These are phyloP conservation scores for Russula sp. DNA, from an alignment of 768 basidiomycete species.

Conservation along the genomic window DNA sequence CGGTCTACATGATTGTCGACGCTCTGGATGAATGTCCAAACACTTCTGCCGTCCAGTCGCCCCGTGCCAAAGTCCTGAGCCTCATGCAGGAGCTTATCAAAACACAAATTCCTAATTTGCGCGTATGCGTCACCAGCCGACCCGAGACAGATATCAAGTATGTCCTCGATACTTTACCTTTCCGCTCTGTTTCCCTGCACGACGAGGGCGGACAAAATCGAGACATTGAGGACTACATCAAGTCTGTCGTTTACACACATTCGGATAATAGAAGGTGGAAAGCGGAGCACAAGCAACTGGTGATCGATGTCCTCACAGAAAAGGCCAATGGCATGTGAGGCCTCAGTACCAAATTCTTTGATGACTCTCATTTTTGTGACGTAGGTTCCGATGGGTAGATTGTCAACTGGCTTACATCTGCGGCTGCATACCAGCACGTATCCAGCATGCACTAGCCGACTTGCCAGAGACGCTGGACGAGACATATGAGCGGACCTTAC, in stretches of 20 bases:
- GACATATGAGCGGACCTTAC: background rate
- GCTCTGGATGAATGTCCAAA: background rate
- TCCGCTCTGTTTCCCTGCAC: background rate
- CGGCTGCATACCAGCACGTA: background rate
- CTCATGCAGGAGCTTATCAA: background rate
- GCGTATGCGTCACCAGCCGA: background rate
- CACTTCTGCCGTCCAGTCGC: background rate
- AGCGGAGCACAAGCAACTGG: background rate
- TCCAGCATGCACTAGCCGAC: background rate
- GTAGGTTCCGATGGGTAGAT: background rate
- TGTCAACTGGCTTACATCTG: background rate
- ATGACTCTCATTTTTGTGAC: background rate
- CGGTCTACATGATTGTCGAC: background rate
- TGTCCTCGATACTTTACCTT: background rate
- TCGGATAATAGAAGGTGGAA: background rate
- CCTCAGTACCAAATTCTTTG: background rate
- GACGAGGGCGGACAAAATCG: background rate
- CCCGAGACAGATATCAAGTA: too few relatives aligned
- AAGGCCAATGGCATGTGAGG: constrained; percentile 15
- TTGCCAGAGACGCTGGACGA: background rate
- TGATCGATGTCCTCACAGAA: background rate
- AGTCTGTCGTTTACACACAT: background rate
- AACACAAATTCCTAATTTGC: background rate
- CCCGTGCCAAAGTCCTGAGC: background rate
- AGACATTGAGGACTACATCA: background rate